Evolutionary conservation across 164 flowering plant species (phyloP).

Genomic region (Magnolia officinalis): DNA sequence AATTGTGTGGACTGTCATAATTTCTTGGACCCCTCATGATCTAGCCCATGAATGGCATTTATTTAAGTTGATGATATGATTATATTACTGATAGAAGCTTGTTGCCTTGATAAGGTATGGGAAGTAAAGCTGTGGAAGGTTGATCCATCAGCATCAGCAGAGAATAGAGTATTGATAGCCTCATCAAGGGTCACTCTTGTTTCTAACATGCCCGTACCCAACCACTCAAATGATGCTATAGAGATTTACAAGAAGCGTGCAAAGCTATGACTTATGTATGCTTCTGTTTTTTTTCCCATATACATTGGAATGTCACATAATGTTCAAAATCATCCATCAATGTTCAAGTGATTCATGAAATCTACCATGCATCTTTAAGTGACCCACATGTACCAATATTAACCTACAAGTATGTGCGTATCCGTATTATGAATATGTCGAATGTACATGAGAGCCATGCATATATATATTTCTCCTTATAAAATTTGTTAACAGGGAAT

Average conservation of each 20-base stretch:
- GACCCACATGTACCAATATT: too few species aligned
- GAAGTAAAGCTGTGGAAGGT: conserved; percentile 54
- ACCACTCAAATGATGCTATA: conserved; percentile 41
- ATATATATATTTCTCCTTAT: too few species aligned
- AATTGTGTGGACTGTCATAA: too few species aligned
- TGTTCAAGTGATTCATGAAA: too few species aligned
- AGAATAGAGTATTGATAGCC: conserved; percentile 34
- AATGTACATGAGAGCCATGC: too few species aligned
- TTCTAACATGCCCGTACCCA: conserved; percentile 56
- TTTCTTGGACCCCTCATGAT: too few species aligned
- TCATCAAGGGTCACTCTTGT: conserved; percentile 57
- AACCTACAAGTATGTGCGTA: too few species aligned
- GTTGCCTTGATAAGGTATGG: conserved; percentile 47
- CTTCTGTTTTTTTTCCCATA: background rate
- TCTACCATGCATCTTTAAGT: too few species aligned
- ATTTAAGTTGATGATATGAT: background rate
- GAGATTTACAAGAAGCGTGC: conserved; percentile 46
- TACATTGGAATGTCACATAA: too few species aligned
- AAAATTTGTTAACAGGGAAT: too few species aligned
- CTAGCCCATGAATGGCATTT: background rate
- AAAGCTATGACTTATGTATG: conserved; percentile 28
- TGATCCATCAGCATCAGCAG: conserved; percentile 22
- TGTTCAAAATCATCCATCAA: too few species aligned
- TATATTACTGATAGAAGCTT: background rate
- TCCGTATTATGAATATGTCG: too few species aligned